Evolutionary conservation across 2,329 filamentous ascomycete genomes (phyloP).

Genomic region (Ophiostoma triangulosporum): DNA sequence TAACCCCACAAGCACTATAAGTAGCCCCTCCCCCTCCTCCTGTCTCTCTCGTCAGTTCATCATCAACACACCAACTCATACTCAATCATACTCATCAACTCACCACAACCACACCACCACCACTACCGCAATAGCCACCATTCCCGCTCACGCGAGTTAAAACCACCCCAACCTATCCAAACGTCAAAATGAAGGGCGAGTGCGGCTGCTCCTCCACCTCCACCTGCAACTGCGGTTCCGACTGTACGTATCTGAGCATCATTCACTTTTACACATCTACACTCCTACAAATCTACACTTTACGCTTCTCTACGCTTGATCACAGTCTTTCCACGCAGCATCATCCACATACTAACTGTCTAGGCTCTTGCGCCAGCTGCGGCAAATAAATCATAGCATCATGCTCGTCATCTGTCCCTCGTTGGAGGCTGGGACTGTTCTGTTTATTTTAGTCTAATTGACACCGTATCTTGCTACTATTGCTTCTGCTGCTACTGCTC

Average conservation of each 20-base stretch:
- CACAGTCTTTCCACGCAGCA: too few species aligned
- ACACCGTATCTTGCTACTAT: too few species aligned
- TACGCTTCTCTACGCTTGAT: too few species aligned
- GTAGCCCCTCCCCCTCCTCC: not conserved
- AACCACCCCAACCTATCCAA: slow-evolving; percentile 1
- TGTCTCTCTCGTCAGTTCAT: not conserved
- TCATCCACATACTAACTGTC: slow-evolving; percentile 6
- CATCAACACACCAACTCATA: not conserved
- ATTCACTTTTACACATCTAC: too few species aligned
- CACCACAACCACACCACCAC: too few species aligned
- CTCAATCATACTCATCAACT: not conserved
- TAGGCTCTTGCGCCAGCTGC: slow-evolving; percentile 24
- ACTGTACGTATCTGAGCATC: slow-evolving; percentile 10
- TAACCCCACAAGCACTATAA: not conserved
- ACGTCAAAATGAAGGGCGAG: slow-evolving; percentile 25
- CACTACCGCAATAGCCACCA: slow-evolving; percentile 8
- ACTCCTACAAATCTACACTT: too few species aligned
- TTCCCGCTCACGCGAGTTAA: slow-evolving; percentile 14
- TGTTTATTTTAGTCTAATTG: not conserved
- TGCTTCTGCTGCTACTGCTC: not conserved
- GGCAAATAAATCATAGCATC: slow-evolving; percentile 20
- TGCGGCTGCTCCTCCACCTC: slow-evolving; percentile 24
- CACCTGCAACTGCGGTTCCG: slow-evolving; percentile 20
- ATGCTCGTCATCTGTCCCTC: not conserved
- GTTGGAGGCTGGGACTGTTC: not conserved